Evolutionary conservation across 208 protist genomes (phyloP).

Genomic region (Strigomonas galati): DNA sequence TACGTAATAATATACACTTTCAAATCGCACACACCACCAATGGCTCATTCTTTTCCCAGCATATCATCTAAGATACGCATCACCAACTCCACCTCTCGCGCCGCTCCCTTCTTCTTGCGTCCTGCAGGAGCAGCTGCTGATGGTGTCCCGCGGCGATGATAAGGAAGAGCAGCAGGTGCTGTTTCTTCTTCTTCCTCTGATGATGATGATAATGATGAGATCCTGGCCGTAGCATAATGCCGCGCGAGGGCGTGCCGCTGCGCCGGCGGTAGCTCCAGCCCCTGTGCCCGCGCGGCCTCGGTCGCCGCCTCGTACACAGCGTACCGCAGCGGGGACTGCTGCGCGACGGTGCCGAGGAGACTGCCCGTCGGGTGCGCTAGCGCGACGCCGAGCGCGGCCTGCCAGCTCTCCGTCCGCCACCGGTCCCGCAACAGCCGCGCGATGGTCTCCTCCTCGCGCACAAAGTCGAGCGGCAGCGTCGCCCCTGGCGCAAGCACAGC

Average conservation of each 20-base stretch:
- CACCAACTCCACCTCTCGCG: not conserved
- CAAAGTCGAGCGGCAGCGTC: slow-evolving; percentile 35
- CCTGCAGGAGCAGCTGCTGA: slow-evolving; percentile 29
- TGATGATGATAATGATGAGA: not conserved
- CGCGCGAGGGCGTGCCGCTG: slow-evolving; percentile 34
- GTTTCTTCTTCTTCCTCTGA: slow-evolving; percentile 4
- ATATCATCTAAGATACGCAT: not conserved
- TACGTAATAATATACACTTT: not conserved
- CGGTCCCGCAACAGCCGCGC: slow-evolving; percentile 42
- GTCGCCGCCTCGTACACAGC: slow-evolving; percentile 31
- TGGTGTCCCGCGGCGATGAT: slow-evolving; percentile 4
- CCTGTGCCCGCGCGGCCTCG: slow-evolving; percentile 3
- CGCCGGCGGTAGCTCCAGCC: slow-evolving; percentile 20
- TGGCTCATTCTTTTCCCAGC: not conserved
- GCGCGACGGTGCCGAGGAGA: slow-evolving; percentile 33
- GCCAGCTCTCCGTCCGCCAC: slow-evolving; percentile 57
- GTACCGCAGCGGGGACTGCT: slow-evolving; percentile 28
- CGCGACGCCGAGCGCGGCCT: slow-evolving; percentile 52
- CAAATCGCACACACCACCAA: not conserved
- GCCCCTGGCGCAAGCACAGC: slow-evolving; percentile 18
- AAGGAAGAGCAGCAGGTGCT: too few species aligned
- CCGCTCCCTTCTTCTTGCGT: not conserved
- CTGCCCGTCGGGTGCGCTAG: slow-evolving; percentile 30
- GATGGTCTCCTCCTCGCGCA: slow-evolving; percentile 23
- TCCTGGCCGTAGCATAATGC: slow-evolving; percentile 19